Evolutionary conservation across 768 basidiomycete species (phyloP), one percentile per base, ranked within the genome.

Genomic region (Trametes villosa): DNA sequence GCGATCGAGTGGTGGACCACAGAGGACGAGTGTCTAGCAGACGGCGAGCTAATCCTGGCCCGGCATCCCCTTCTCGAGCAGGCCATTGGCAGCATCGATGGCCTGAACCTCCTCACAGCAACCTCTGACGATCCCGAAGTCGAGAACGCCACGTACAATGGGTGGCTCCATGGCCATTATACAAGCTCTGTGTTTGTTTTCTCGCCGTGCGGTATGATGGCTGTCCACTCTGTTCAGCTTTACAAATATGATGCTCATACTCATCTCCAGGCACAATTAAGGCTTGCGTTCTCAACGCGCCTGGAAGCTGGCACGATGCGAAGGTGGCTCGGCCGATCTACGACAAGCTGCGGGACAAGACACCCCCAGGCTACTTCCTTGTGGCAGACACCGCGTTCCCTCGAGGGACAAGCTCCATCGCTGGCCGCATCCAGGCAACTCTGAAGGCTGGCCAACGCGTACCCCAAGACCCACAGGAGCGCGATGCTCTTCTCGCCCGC

Each of bases 231-330:
- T 50, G n/a, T 26, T 22, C 15, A 40, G 24, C 22, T 27, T 22
- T 42, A 3, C 6, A 38, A 15, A 15, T 42, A n/a, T 12, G 18
- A 17, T 53, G 36, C 26, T 29, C 59, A 53, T 50, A 55, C 40
- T 40, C 18, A 47, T 51, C 26, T 4, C 26, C 42, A 81, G 79
- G 78, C 31, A 56, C 60, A 8, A 72, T 82, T 9, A 75, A 81
- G 67, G 66, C 60, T 9, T 67, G 64, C 9, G 64, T 61, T 8
- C 51, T 76, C 15, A 82, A 82, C 68, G 71, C 74, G 0, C 80
- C 79, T 0, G 78, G 80, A 11, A 81, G 80, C 62, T 83, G 80
- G 81, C 82, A 83, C 65, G 78, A 83, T 60, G 71, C 78, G 8
- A 70, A 66, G 24, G 74, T 82, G 58, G 78, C 80, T 1, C 66